Base-by-base conservation (phyloP, 148 eudicot genomes). In the Euryodendron excelsum region DNA sequence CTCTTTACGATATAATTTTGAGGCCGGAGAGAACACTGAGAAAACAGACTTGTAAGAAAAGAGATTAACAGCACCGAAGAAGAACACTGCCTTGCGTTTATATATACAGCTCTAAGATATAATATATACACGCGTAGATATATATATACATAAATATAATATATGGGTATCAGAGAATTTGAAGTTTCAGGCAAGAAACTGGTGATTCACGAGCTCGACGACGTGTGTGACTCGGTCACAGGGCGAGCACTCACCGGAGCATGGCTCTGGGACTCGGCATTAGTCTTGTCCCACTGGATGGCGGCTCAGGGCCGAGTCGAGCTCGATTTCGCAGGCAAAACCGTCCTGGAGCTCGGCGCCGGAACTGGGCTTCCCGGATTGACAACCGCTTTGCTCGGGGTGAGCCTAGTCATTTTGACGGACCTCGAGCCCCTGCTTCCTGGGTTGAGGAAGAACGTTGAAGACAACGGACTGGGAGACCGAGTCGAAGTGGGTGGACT, bases 221-320 rank as follows among this genome's bases (percentile, higher is more conserved):
- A 85, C 72, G 75, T 85, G 15, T 85, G 77, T 23, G 85, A 85
- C 83, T 64, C 83, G 27, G 70, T 44, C 73, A 82, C 88, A 1
- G 88, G 88, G 33, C 88, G 88, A 30, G 85, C 62, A 62, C 80
- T 85, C 69, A 82, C 88, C 14, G 88, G 88, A 18, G 68, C 88
- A 55, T 85, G 88, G 88, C n/a, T 80, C 8, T 85, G 88, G 88
- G 85, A 82, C 85, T 82, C 88, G 12, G 83, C 85, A 44, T 15
- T 80, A 15, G 27, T 82, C 34, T 36, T 82, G 23, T 80, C 85
- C 36, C 66, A 70, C 18, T 83, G 73, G 77, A 69, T 82, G 70
- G 3, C 79, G 66, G 52, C 78, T 21, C 79, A 74, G 44, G 63
- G 47, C 56, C 80, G 30, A 25, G 1, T 80, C 64, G 23, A 53